Evolutionary conservation across 257 asterid genomes (phyloP), one percentile per base, ranked within the genome.

Genomic region (Nicotiana attenuata): DNA sequence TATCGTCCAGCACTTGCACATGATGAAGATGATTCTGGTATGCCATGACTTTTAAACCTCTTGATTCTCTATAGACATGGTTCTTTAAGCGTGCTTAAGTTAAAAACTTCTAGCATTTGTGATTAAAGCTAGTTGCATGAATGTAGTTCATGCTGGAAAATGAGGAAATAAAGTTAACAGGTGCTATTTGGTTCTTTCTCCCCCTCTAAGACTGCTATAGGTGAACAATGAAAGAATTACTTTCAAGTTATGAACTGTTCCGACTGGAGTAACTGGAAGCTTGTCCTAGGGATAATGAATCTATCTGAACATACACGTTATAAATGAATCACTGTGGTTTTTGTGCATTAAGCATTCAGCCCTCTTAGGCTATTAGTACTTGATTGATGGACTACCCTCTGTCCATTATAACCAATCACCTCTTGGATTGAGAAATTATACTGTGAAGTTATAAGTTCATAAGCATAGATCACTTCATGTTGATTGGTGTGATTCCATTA

Each of bases 1-100:
- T 75, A 75, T 84, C 91, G 90, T 75, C 76, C 86, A 76, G 85
- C 91, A 16, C 81, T 68, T 76, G 29, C 84, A 47, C 50, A 47
- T 60, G 92, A 79, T 82, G 89, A 82, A 28, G 79, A 31, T 76
- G 87, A 80, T 75, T 50, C 66, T 75, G 79, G 79, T 75, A 75
- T 75, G 63, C 22, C 41, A 75, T 15, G 24, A 73, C 29, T 28
- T 28, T 28, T 28, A 28, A 28, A 28, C 79, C 79, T 73, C 15
- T 47, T 47, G 61, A 47, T 47, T 15, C 60, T 85, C 15, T 15
- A 24, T 47, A 50, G 4, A 75, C 45, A 15, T 50, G 79, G 45
- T 50, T 50, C 15, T 47, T 50, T 75, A 75, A 75, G 79, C 63
- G 24, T 47, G 45, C 63, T 75, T 24, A 50, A 47, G 41, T 50